phyloP scores from a whole-genome alignment of 257 asterid genomes.

The Jaltomata sinuosa region DNA sequence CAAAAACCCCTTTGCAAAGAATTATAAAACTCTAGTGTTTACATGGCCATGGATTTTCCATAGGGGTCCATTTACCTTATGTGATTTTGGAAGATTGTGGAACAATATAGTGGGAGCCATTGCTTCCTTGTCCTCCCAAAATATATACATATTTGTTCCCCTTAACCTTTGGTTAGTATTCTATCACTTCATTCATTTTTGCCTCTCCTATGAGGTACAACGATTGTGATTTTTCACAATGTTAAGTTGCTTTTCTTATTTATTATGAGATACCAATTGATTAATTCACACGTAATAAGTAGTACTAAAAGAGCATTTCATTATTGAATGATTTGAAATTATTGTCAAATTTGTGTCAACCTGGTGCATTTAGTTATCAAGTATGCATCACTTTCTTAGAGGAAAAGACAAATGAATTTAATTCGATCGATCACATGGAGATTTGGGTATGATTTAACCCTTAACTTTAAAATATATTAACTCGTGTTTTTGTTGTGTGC shows the following conservation, averaged over 20 bases:
- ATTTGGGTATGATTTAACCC: not conserved
- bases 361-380: not conserved
- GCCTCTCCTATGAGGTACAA: not conserved
- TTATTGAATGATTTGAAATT: not conserved
- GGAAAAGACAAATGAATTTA: not conserved
- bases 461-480: too few relatives aligned
- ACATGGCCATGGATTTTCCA: constrained; percentile 11
- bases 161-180: not conserved
- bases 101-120: constrained; percentile 21
- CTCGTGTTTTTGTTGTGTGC: too few relatives aligned
- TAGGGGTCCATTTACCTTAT: not conserved
- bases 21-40: not conserved
- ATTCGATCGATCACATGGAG: not conserved
- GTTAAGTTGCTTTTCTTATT: not conserved
- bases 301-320: not conserved
- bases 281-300: not conserved
- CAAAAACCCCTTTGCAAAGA: not conserved
- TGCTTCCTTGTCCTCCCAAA: constrained; percentile 27
- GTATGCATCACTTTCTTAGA: not conserved
- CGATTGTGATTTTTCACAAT: not conserved
- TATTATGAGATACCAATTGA: not conserved
- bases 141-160: constrained; percentile 33
- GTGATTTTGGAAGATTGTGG: not conserved
- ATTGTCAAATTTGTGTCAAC: not conserved
- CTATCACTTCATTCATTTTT: not conserved